phyloP scores from a whole-genome alignment of 345 rosid species.

The Dovyalis caffra region DNA sequence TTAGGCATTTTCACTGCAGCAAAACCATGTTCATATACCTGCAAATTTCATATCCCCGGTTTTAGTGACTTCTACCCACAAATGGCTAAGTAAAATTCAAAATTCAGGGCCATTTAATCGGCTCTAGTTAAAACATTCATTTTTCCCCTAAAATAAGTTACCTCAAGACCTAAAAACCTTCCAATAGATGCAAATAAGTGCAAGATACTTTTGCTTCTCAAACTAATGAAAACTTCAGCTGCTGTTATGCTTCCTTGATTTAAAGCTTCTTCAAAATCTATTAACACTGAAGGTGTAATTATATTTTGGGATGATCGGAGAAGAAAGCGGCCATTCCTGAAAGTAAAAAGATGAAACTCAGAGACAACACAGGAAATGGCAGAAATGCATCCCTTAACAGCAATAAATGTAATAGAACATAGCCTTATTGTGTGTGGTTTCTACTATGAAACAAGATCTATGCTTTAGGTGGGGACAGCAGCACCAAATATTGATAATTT shows the following conservation, averaged over 20 bases:
- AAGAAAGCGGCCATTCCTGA: constrained; percentile 89
- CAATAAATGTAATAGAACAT: not conserved
- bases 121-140: not conserved
- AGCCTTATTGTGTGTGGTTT: not conserved
- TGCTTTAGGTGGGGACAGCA: too few species aligned
- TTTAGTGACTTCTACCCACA: constrained; percentile 4
- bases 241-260: constrained; percentile 83
- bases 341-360: constrained; percentile 22
- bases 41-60: constrained; percentile 32
- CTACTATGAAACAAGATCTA: not conserved
- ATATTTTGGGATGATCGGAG: constrained; percentile 72
- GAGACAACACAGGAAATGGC: constrained; percentile 5
- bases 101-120: not conserved
- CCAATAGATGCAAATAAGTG: constrained; percentile 83
- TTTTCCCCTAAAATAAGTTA: constrained; percentile 16
- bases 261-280: constrained; percentile 87
- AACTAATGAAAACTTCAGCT: constrained; percentile 70
- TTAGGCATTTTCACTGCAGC: constrained; percentile 70
- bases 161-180: constrained; percentile 96
- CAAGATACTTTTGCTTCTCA: constrained; percentile 88
- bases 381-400: constrained; percentile 8
- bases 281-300: constrained; percentile 48
- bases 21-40: constrained; percentile 84
- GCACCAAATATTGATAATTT: too few species aligned
- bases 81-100: not conserved